Base-by-base conservation (phyloP, 2,329 filamentous ascomycete genomes). In the Ciborinia camelliae region DNA sequence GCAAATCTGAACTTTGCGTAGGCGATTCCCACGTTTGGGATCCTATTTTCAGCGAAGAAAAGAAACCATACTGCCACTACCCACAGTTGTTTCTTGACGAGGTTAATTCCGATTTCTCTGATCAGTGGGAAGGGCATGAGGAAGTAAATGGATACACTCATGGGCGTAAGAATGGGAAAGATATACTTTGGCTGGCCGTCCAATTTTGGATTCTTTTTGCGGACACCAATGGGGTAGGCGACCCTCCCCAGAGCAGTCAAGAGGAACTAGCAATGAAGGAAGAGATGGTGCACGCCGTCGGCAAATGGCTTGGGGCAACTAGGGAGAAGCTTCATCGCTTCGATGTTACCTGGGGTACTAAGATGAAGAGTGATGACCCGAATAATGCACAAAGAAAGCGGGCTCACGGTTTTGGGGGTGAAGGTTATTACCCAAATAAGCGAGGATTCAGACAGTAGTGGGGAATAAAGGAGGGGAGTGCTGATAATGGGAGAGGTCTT, bases 401-500 rank as follows among this genome's bases (percentile, higher is more conserved):
- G 10, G 39, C 15, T 6, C 39, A 41, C 5, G 39, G 39, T 41
- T 4, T 41, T 4, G 39, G 39, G 15, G 39, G 14, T 15, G 39
- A 14, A 6, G 15, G 15, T 0, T 41, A 41, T 41, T 41, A 18
- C 39, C 39, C 39, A 41, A 20, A 9, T 14, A 39, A 47, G 43
- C n/a, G 45, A 14, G 15, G 12, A 15, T 6, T 5, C 23, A 28
- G n/a, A n/a, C n/a, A 37, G 12, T 37, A 37, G 12, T 37, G 35
- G 35, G n/a, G n/a, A n/a, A n/a, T n/a, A n/a, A n/a, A n/a, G n/a
- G n/a, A 41, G 39, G 15, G 39, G 39, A 18, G 39, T 18, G 18
- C 12, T 20, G 39, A 41, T 20, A 3, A 18, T 14, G 39, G 37
- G 4, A 39, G 37, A 39, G 78, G n/a, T n/a, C n/a, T n/a, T n/a